Evolutionary conservation across 202 grass and related monocot species (phyloP).

Genomic region (Tripidium arundinaceum): DNA sequence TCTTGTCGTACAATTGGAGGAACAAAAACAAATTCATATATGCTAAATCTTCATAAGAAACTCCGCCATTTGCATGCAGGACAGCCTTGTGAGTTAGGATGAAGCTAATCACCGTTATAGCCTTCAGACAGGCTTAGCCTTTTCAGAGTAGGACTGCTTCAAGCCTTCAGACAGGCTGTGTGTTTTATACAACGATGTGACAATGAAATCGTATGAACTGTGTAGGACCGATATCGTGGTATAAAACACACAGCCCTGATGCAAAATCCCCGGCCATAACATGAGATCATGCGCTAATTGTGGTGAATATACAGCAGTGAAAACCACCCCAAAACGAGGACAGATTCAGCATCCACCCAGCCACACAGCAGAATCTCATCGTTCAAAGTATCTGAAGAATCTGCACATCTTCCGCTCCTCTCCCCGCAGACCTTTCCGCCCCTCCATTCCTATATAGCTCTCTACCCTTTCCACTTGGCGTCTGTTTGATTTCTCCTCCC

Average conservation of each 20-base stretch:
- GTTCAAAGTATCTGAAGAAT: conserved; percentile 18
- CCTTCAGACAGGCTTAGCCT: background rate
- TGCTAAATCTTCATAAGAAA: too few relatives aligned
- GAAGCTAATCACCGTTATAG: background rate
- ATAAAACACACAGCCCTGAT: background rate
- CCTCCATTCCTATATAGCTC: background rate
- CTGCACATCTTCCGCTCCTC: conserved; percentile 6
- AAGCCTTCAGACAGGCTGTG: too few relatives aligned
- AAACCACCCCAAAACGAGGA: background rate
- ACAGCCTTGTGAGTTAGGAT: background rate
- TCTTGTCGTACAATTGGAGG: too few relatives aligned
- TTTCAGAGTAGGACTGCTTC: background rate
- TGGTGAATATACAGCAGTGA: background rate
- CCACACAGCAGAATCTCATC: too few relatives aligned
- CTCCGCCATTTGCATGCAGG: too few relatives aligned
- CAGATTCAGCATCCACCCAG: conserved; percentile 34
- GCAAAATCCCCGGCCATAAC: background rate
- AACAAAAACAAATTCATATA: too few relatives aligned
- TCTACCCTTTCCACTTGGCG: background rate
- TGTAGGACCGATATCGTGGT: background rate
- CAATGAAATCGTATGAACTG: too few relatives aligned
- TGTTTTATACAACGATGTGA: too few relatives aligned
- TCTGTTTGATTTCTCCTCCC: background rate
- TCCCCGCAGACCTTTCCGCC: conserved; percentile 23
- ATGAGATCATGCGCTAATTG: conserved; percentile 11